phyloP scores from a whole-genome alignment of 768 basidiomycete genomes.

The Aureoboletus auriporus region DNA sequence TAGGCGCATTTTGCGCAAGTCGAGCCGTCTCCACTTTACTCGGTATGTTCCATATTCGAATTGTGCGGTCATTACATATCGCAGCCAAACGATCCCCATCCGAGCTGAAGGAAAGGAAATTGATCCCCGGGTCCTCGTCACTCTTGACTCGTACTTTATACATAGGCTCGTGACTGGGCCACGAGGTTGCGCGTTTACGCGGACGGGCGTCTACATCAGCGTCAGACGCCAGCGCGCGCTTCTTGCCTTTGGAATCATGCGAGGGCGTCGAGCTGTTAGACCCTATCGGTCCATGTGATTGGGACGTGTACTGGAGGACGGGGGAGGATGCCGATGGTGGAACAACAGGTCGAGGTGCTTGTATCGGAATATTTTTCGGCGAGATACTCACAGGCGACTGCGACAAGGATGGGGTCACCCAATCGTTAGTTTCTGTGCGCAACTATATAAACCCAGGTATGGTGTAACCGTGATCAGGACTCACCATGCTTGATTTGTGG shows the following conservation, averaged over 20 bases:
- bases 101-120: slow-evolving; percentile 45
- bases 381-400: slow-evolving; percentile 15
- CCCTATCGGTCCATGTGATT: slow-evolving; percentile 9
- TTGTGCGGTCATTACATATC: slow-evolving; percentile 55
- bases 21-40: slow-evolving; percentile 50
- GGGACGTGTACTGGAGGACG: slow-evolving; percentile 27
- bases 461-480: background rate
- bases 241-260: slow-evolving; percentile 31
- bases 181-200: slow-evolving; percentile 36
- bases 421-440: slow-evolving; percentile 21
- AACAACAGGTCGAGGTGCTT: slow-evolving; percentile 26
- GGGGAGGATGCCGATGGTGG: slow-evolving; percentile 32
- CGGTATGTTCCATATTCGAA: slow-evolving; percentile 60
- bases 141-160: slow-evolving; percentile 39
- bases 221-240: slow-evolving; percentile 33
- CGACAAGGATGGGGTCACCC: slow-evolving; percentile 16
- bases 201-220: slow-evolving; percentile 25
- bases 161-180: slow-evolving; percentile 45
- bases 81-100: slow-evolving; percentile 56
- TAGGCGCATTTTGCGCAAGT: slow-evolving; percentile 47
- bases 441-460: background rate
- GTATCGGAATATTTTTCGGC: slow-evolving; percentile 22
- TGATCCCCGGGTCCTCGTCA: slow-evolving; percentile 44
- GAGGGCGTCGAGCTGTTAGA: slow-evolving; percentile 27
- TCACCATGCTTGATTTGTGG: slow-evolving; percentile 29